Conservation (phyloP, 2,329 filamentous ascomycete species). For the Blumeria hordei region DNA sequence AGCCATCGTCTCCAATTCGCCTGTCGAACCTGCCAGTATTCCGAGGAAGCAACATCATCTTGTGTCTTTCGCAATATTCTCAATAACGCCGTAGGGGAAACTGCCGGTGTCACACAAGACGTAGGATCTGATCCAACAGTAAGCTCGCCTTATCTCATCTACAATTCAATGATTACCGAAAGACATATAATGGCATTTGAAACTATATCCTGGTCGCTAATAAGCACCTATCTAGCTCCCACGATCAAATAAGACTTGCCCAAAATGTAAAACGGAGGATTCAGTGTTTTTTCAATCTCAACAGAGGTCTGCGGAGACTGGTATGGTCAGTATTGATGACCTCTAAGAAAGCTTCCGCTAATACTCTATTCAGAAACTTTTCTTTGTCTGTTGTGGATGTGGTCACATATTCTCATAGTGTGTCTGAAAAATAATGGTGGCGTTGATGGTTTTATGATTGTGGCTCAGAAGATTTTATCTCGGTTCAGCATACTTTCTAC, state of each 20-base stretch:
- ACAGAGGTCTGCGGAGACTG: conserved; percentile 85
- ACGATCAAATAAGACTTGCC: conserved; percentile 65
- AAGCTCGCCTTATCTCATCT: conserved; percentile 28
- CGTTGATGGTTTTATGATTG: too few species aligned
- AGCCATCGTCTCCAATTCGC: conserved; percentile 76
- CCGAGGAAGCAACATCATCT: conserved; percentile 61
- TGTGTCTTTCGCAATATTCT: conserved; percentile 94
- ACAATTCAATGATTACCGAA: neutral
- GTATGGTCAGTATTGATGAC: conserved; percentile 50
- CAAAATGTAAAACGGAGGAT: conserved; percentile 63
- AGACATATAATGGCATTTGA: too few species aligned
- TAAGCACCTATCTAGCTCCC: conserved; percentile 43
- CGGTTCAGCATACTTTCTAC: too few species aligned
- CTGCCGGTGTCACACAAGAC: conserved; percentile 90
- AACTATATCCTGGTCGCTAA: too few species aligned
- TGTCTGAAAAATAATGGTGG: neutral
- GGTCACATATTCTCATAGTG: conserved; percentile 48
- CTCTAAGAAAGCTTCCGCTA: neutral
- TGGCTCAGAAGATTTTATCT: too few species aligned
- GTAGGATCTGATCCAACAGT: conserved; percentile 96
- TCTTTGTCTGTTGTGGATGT: conserved; percentile 85
- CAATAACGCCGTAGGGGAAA: conserved; percentile 77
- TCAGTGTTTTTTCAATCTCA: conserved; percentile 98
- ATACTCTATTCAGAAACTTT: conserved; percentile 43
- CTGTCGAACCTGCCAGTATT: conserved; percentile 86